Conservation (phyloP, 192 early-diverging fungal genomes). For the Gigaspora rosea region DNA sequence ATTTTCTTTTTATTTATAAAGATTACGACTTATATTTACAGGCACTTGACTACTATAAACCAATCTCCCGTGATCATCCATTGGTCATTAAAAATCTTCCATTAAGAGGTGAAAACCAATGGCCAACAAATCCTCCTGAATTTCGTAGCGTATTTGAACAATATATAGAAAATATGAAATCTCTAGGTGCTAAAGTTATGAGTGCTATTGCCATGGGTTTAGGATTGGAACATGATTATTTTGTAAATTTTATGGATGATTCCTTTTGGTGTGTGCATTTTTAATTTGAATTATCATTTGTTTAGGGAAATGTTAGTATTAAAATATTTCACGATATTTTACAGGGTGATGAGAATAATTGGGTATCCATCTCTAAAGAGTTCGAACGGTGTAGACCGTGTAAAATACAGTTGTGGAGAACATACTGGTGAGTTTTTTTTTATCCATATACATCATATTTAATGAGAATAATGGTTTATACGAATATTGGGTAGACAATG, state of each 20-base stretch:
- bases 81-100: constrained; percentile 34
- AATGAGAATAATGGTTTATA: background rate
- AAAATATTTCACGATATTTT: background rate
- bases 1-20: background rate
- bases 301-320: background rate
- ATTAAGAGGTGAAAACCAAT: constrained; percentile 45
- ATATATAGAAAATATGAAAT: constrained; percentile 45
- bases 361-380: constrained; percentile 43
- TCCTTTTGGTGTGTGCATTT: constrained; percentile 37
- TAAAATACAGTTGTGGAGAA: constrained; percentile 54
- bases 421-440: constrained; percentile 45
- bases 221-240: constrained; percentile 43
- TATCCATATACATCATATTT: background rate
- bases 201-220: constrained; percentile 52
- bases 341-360: constrained; percentile 46
- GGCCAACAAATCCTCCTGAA: constrained; percentile 33
- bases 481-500: too few species aligned
- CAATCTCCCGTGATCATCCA: constrained; percentile 33
- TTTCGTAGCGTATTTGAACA: constrained; percentile 39
- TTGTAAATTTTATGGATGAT: constrained; percentile 34
- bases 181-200: constrained; percentile 45
- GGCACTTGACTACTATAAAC: constrained; percentile 49
- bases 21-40: constrained; percentile 1
- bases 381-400: constrained; percentile 11
- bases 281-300: background rate